A percentile compares a stretch with the other conserved stretches of the same genome.
These are phyloP conservation scores for Choanephora cucurbitarum DNA, from an alignment of 371 early-diverging fungal species.

Conservation along the genomic window DNA sequence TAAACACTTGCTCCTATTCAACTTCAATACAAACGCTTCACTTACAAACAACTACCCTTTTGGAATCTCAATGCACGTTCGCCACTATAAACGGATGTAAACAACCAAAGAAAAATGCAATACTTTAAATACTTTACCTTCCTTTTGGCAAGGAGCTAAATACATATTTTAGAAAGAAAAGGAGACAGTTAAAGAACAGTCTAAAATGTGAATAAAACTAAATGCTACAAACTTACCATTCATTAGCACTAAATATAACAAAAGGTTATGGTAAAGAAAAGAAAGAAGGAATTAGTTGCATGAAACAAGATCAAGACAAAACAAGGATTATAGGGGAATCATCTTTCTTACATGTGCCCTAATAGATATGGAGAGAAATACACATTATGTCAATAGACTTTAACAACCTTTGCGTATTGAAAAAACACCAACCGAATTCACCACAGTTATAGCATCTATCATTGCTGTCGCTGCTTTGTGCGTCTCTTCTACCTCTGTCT, in stretches of 20 bases:
- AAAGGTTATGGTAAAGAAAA: slow-evolving; percentile 3
- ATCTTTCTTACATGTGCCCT: slow-evolving; percentile 44
- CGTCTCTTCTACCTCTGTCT: slow-evolving; percentile 22
- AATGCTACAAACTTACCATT: slow-evolving; percentile 30
- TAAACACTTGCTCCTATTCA: neutral
- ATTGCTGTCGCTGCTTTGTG: slow-evolving; percentile 5
- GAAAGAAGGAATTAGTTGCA: neutral
- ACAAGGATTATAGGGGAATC: neutral
- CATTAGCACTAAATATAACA: slow-evolving; percentile 29
- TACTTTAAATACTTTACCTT: slow-evolving; percentile 24
- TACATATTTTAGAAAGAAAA: no score
- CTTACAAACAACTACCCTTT: slow-evolving; percentile 49
- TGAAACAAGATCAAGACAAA: neutral
- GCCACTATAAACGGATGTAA: slow-evolving; percentile 24
- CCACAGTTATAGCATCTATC: slow-evolving; percentile 51
- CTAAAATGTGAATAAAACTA: no score
- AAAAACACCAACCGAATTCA: slow-evolving; percentile 32
- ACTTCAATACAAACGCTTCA: neutral
- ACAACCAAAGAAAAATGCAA: neutral
- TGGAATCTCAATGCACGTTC: slow-evolving; percentile 48
- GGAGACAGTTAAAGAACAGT: neutral
- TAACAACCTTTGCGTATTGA: neutral
- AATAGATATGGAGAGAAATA: slow-evolving; percentile 1
- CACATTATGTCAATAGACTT: neutral
- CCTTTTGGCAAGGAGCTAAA: slow-evolving; percentile 42